Evolutionary conservation across 2,329 filamentous ascomycete genomes (phyloP), one percentile per base, ranked within the genome.

Genomic region (Calonectria ilicicola): DNA sequence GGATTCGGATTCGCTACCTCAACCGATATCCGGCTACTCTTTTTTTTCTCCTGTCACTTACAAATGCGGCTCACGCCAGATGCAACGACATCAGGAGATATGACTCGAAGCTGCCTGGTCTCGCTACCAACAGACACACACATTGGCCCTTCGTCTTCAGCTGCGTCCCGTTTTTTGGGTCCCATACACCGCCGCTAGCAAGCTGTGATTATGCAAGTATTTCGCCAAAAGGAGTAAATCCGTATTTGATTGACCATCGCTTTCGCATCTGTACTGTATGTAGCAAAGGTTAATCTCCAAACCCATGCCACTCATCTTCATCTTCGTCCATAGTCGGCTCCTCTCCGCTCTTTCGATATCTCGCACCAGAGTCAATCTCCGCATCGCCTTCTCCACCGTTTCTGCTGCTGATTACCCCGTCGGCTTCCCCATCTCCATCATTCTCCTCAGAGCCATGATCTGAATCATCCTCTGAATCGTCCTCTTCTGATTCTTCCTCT

Each of bases 281-380:
- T 35, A 32, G 23, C 63, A 64, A 21, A 38, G 27, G 44, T 49
- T 79, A 80, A 75, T 80, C 78, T 56, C 69, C 79, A 65, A 80
- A 64, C 23, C 79, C 79, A 29, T 75, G 67, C 76, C 79, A 80
- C 71, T 79, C 79, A 53, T 80, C 77, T 26, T 76, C 74, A 9
- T 78, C 75, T 40, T 46, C 69, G 38, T 67, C 65, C 51, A 56
- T 49, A 17, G 65, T 49, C n/a, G 64, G 63, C 46, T 47, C 66
- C 68, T 58, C 73, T 27, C 63, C 77, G 38, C 79, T 76, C 14
- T 72, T 75, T 65, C 76, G 75, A 21, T 74, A 73, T 58, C 42
- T 71, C 49, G 65, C 47, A 62, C 72, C 71, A 21, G 53, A 65
- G 29, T 21, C 58, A 15, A 32, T 73, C 73, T 49, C 78, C 53